Conservation (phyloP, 73 alveolate species). For the Paraurostyla sp. region DNA sequence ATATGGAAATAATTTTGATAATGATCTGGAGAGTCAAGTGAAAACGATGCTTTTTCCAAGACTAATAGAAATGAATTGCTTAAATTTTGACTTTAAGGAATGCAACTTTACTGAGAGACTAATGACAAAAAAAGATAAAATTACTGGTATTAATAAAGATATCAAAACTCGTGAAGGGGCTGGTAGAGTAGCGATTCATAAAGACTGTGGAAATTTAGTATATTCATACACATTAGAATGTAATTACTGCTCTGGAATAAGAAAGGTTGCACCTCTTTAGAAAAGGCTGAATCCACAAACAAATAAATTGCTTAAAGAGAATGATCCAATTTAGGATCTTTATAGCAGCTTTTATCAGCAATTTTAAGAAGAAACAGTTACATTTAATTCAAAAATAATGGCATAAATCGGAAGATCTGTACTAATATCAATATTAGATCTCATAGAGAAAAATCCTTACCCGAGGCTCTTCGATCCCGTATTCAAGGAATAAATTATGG, state of each 20-base stretch:
- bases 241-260: constrained; percentile 65
- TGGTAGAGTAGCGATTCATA: constrained; percentile 75
- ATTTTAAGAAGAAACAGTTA: constrained; percentile 39
- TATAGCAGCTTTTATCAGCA: not conserved
- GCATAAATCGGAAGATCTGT: constrained; percentile 76
- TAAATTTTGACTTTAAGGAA: constrained; percentile 77
- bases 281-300: not conserved
- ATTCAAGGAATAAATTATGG: not conserved
- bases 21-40: constrained; percentile 58
- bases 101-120: constrained; percentile 73
- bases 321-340: not conserved
- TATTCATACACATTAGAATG: constrained; percentile 86
- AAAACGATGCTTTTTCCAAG: constrained; percentile 68
- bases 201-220: constrained; percentile 60
- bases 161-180: constrained; percentile 77
- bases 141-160: constrained; percentile 53
- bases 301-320: not conserved
- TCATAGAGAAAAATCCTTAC: constrained; percentile 69
- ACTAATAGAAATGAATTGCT: constrained; percentile 73
- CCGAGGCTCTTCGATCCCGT: not conserved
- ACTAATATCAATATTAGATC: constrained; percentile 64
- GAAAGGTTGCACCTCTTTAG: not conserved
- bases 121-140: constrained; percentile 55
- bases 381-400: constrained; percentile 54
- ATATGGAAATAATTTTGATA: constrained; percentile 78